Percentiles rank a stretch among this genome's conserved stretches.
phyloP scores from a whole-genome alignment of 2,329 filamentous ascomycete species.

The Rosellinia necatrix region DNA sequence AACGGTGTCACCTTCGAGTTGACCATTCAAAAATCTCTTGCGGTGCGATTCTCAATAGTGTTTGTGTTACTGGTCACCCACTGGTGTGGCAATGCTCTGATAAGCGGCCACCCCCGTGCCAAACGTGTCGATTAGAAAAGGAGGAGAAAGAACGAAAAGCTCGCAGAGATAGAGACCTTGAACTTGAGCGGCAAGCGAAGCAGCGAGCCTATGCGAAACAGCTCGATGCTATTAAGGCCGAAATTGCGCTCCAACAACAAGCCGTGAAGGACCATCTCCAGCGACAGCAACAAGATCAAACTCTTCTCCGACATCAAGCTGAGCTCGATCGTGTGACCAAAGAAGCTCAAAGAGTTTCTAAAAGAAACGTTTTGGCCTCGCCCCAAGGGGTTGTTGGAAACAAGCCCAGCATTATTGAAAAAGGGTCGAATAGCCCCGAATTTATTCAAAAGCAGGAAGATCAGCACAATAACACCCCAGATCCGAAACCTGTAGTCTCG shows the following conservation, averaged over 20 bases:
- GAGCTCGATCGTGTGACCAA: not conserved
- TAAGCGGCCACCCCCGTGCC: slow-evolving; percentile 8
- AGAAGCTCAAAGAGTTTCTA: not conserved
- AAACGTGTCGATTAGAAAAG: slow-evolving; percentile 13
- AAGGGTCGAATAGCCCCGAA: not conserved
- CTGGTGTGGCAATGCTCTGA: slow-evolving; percentile 12
- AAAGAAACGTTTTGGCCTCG: not conserved
- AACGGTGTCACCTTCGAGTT: slow-evolving; percentile 10
- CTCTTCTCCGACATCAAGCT: slow-evolving; percentile 4
- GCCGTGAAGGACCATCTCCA: not conserved
- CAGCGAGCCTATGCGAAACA: slow-evolving; percentile 17
- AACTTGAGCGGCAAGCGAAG: slow-evolving; percentile 14
- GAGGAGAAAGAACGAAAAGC: slow-evolving; percentile 11
- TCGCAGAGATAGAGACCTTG: slow-evolving; percentile 13
- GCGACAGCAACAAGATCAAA: not conserved
- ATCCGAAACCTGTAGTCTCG: not conserved
- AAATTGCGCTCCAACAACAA: slow-evolving; percentile 5
- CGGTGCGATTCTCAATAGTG: not conserved
- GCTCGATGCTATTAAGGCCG: slow-evolving; percentile 6
- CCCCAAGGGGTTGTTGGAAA: not conserved
- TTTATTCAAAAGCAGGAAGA: not conserved
- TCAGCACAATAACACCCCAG: not conserved
- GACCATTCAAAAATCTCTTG: slow-evolving; percentile 12
- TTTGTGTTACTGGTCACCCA: slow-evolving; percentile 6
- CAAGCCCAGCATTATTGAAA: not conserved